These are phyloP conservation scores for Ogataea parapolymorpha DNA, from an alignment of 805 yeast genomes.

Conservation along the genomic window DNA sequence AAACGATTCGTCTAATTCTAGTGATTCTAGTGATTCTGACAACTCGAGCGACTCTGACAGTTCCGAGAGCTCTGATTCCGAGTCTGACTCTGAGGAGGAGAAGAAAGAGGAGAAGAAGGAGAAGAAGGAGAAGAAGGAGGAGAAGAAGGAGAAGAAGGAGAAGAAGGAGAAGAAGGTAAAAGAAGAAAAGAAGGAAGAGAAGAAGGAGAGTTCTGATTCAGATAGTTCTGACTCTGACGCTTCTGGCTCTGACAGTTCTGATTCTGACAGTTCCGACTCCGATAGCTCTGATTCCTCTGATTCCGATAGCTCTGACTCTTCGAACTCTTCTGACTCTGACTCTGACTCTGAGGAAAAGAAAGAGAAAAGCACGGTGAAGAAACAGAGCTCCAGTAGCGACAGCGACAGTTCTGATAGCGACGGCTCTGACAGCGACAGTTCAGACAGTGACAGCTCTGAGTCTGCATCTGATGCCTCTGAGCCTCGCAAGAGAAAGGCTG, in stretches of 20 bases:
- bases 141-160: background rate
- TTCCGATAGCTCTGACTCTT: constrained; percentile 13
- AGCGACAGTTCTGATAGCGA: constrained; percentile 9
- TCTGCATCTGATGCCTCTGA: constrained; percentile 25
- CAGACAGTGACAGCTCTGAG: constrained; percentile 10
- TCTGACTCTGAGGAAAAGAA: constrained; percentile 15
- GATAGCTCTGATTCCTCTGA: constrained; percentile 17
- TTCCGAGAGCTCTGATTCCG: constrained; percentile 15
- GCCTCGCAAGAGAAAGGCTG: constrained; percentile 40
- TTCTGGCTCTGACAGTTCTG: constrained; percentile 10
- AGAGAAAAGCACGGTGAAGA: constrained; percentile 22
- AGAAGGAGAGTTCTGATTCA: constrained; percentile 4
- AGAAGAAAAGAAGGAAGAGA: background rate
- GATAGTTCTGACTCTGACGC: constrained; percentile 4
- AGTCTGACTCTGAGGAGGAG: constrained; percentile 7
- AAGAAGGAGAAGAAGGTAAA: background rate
- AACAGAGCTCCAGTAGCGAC: constrained; percentile 20
- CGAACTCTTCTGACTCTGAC: constrained; percentile 15
- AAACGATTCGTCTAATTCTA: constrained; percentile 8
- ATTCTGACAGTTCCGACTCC: constrained; percentile 8
- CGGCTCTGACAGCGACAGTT: constrained; percentile 7
- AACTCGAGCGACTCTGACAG: constrained; percentile 15
- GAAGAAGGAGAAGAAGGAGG: background rate
- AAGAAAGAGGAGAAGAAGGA: background rate
- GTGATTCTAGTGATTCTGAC: constrained; percentile 11